Evolutionary conservation across 306 rosid genomes (phyloP).

Genomic region (Ammopiptanthus mongolicus): DNA sequence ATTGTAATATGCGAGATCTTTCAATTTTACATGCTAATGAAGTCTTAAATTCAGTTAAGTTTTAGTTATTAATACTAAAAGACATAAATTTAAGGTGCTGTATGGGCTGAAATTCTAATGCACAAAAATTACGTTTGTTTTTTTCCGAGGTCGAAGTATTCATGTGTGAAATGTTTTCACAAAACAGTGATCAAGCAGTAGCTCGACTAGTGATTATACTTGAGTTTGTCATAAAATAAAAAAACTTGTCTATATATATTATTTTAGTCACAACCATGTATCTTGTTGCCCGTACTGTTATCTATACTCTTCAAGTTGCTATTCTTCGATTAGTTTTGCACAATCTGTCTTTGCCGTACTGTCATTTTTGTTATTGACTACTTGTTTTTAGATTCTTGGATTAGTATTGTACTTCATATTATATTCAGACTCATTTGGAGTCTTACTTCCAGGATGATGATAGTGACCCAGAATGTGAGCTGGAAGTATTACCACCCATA

Average conservation of each 20-base stretch:
- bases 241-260: not conserved
- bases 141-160: not conserved
- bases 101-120: not conserved
- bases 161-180: not conserved
- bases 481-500: constrained; percentile 55
- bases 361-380: not conserved
- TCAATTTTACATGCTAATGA: not conserved
- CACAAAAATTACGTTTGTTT: not conserved
- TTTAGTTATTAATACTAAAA: not conserved
- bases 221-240: not conserved
- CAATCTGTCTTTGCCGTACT: not conserved
- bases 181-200: not conserved
- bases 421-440: constrained; percentile 16
- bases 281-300: not conserved
- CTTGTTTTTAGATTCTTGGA: constrained; percentile 1
- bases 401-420: not conserved
- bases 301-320: not conserved
- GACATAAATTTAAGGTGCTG: not conserved
- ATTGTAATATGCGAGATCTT: not conserved
- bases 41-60: not conserved
- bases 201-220: not conserved
- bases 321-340: not conserved
- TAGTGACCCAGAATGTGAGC: constrained; percentile 76
- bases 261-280: not conserved
- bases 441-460: constrained; percentile 72